Conservation (phyloP, 2,329 filamentous ascomycete species). For the Pleoardoris graminearum region DNA sequence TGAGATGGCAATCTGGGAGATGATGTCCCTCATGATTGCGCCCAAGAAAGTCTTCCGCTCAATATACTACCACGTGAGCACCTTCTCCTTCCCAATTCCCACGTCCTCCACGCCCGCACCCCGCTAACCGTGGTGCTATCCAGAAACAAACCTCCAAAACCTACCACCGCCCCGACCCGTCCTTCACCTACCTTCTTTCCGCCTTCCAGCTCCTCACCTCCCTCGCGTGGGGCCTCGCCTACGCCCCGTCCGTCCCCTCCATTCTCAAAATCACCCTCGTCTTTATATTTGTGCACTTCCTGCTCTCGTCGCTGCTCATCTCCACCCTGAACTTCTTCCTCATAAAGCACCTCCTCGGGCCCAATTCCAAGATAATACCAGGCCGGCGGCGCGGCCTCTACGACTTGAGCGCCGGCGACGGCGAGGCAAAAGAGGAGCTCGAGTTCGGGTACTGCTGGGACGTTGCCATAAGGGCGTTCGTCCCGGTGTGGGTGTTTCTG, state of each 20-base stretch:
- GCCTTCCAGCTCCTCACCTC: slow-evolving; percentile 62
- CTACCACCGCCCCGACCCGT: slow-evolving; percentile 70
- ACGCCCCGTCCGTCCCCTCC: slow-evolving; percentile 50
- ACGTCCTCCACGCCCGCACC: background rate
- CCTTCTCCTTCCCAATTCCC: background rate
- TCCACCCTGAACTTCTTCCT: slow-evolving; percentile 67
- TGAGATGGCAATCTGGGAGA: slow-evolving; percentile 74
- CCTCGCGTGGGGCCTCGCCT: slow-evolving; percentile 63
- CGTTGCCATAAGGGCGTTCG: slow-evolving; percentile 68
- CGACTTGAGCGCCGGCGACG: slow-evolving; percentile 50
- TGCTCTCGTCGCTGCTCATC: slow-evolving; percentile 61
- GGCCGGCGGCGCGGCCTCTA: slow-evolving; percentile 62
- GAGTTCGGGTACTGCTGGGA: slow-evolving; percentile 75
- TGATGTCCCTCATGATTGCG: slow-evolving; percentile 68
- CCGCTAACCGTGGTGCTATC: background rate
- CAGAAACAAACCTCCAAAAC: slow-evolving; percentile 68
- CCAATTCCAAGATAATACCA: slow-evolving; percentile 56
- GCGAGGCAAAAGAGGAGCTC: slow-evolving; percentile 59
- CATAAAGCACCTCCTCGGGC: slow-evolving; percentile 64
- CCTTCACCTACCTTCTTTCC: slow-evolving; percentile 70
- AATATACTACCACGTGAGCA: slow-evolving; percentile 67
- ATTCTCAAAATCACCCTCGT: slow-evolving; percentile 52
- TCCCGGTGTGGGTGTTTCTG: slow-evolving; percentile 68
- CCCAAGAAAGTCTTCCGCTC: slow-evolving; percentile 73
- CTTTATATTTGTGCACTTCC: slow-evolving; percentile 63